Evolutionary conservation across 2,329 filamentous ascomycete genomes (phyloP), one percentile per base, ranked within the genome.

Genomic region (Aureobasidium vineae): DNA sequence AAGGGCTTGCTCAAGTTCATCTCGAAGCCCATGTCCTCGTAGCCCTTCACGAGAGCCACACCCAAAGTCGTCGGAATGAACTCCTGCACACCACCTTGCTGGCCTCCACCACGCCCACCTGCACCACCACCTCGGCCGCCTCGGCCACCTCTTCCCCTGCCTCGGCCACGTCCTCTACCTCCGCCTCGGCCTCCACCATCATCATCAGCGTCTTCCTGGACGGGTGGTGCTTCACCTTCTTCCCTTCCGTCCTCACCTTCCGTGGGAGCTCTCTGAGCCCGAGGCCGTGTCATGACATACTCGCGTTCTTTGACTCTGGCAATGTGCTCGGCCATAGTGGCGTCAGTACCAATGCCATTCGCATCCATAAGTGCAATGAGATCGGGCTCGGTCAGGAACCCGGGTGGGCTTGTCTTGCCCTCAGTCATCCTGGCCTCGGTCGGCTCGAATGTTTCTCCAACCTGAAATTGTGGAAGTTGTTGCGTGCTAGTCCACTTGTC

Each of bases 321-420:
- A 73, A 99, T 99, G 75, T 99, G 95, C 73, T 99, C 95, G 0
- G 95, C 95, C 95, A 99, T 99, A 1, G 95, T 99, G 7, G 95
- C 95, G 79, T 99, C 95, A 11, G 95, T 99, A 15, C 95, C 95
- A 70, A 99, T 99, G 2, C 95, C 95, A 75, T 99, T 99, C 52
- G 92, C 93, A 79, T 99, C 95, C 95, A 99, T 99, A 13, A 99
- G 84, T 3, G 90, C 90, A 74, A 99, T 97, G 31, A 99, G 83
- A 75, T 99, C 95, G 0, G 95, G 93, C 75, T 99, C 95, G 0
- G 95, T 98, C 36, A 99, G 83, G 75, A 96, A 97, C 26, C 84
- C 86, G 0, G 95, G 95, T 15, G 93, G 83, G 0, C 84, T 86
- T 0, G 95, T 99, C 77, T 96, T 90, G n/a, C 95, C 94, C 72